Conservation (phyloP, 331 rosid genomes). For the Pyracantha coccinea region DNA sequence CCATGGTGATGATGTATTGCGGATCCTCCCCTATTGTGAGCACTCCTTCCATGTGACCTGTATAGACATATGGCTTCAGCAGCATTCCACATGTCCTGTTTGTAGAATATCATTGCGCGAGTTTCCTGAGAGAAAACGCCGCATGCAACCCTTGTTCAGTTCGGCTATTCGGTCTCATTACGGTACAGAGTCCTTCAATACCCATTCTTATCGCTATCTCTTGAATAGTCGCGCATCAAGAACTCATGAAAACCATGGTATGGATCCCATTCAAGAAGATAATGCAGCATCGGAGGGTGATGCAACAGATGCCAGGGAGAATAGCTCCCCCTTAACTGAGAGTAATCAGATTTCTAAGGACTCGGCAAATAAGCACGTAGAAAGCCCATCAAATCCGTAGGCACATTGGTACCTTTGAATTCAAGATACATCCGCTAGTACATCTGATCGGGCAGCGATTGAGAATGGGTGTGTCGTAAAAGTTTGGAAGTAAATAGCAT, state of each 20-base stretch:
- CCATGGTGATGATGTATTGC: slow-evolving; percentile 60
- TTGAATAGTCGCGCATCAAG: slow-evolving; percentile 27
- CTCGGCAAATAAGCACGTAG: slow-evolving; percentile 53
- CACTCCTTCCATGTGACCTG: slow-evolving; percentile 86
- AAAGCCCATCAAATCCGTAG: slow-evolving; percentile 70
- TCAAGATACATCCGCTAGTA: neutral
- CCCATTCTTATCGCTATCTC: slow-evolving; percentile 35
- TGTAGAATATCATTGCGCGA: slow-evolving; percentile 74
- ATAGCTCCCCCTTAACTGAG: slow-evolving; percentile 24
- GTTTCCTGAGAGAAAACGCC: slow-evolving; percentile 39
- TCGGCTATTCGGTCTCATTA: slow-evolving; percentile 42
- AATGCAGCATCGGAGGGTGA: slow-evolving; percentile 33
- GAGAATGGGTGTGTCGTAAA: neutral
- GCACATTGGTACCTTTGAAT: slow-evolving; percentile 14
- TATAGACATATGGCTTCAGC: slow-evolving; percentile 94
- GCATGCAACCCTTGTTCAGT: slow-evolving; percentile 66
- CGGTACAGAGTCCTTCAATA: slow-evolving; percentile 31
- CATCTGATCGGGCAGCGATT: neutral
- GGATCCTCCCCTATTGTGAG: slow-evolving; percentile 83
- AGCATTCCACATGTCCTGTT: slow-evolving; percentile 82
- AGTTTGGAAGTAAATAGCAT: neutral
- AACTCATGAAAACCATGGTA: slow-evolving; percentile 29
- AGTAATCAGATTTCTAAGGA: slow-evolving; percentile 40
- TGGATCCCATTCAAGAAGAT: slow-evolving; percentile 38
- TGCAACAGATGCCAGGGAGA: slow-evolving; percentile 33